Evolutionary conservation across 768 basidiomycete genomes (phyloP).

Genomic region (Lepiota venenata): DNA sequence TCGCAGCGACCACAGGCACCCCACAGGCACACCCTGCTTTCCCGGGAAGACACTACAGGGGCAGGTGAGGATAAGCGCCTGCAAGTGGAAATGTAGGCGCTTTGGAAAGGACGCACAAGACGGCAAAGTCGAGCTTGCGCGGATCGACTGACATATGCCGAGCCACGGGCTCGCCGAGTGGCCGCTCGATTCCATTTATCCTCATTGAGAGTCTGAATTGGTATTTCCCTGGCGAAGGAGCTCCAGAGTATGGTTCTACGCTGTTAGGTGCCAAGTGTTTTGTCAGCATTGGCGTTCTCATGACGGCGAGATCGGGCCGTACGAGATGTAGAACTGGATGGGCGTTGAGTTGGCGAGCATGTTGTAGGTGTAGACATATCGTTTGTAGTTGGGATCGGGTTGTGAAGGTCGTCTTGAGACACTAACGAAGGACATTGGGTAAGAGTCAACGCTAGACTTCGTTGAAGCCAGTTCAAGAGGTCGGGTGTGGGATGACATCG

Average conservation of each 20-base stretch:
- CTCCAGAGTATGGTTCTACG: conserved; percentile 41
- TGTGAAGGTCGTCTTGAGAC: conserved; percentile 19
- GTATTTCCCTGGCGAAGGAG: conserved; percentile 42
- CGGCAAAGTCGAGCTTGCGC: conserved; percentile 50
- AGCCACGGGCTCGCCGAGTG: conserved; percentile 43
- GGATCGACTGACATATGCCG: conserved; percentile 52
- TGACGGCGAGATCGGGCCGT: conserved; percentile 19
- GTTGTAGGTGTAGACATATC: conserved; percentile 52
- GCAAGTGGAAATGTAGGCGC: not conserved
- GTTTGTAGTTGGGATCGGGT: conserved; percentile 29
- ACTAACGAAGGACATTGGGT: conserved; percentile 4
- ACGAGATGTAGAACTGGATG: conserved; percentile 52
- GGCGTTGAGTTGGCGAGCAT: conserved; percentile 40
- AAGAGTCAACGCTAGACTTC: not conserved
- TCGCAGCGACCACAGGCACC: conserved; percentile 52
- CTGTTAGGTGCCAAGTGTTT: conserved; percentile 22
- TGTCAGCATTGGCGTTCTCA: not conserved
- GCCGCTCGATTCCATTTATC: conserved; percentile 52
- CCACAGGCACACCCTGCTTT: conserved; percentile 50
- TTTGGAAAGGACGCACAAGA: conserved; percentile 47
- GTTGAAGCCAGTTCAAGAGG: conserved; percentile 1
- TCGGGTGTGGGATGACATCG: conserved; percentile 10
- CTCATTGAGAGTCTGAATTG: conserved; percentile 53
- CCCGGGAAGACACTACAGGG: conserved; percentile 52
- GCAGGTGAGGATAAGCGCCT: not conserved